A percentile compares a stretch with the other conserved stretches of the same genome.
Evolutionary conservation across 108 stramenopile genomes (phyloP).

Genomic region (Asterionellopsis glacialis): DNA sequence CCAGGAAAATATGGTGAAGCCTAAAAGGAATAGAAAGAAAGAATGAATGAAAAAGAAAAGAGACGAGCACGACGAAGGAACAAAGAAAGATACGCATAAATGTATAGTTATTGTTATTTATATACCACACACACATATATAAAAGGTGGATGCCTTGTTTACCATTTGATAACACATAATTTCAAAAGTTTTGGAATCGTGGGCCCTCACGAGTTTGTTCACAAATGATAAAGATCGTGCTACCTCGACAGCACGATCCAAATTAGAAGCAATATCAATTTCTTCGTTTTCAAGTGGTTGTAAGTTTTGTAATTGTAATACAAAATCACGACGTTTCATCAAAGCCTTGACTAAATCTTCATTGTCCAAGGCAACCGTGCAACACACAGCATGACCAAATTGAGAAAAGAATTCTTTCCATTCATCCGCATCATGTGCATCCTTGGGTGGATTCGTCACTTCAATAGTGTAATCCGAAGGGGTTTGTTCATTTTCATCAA

Average conservation of each 20-base stretch:
- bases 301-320: constrained; percentile 6
- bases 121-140: no score
- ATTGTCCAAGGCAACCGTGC: constrained; percentile 77
- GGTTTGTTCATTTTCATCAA: constrained; percentile 82
- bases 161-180: no score
- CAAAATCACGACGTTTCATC: constrained; percentile 31
- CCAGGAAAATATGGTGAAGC: no score
- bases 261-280: background rate
- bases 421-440: constrained; percentile 84
- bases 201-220: background rate
- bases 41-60: no score
- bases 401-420: constrained; percentile 75
- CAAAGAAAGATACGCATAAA: no score
- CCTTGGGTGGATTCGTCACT: constrained; percentile 73
- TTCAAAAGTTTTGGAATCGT: no score
- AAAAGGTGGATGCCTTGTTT: no score
- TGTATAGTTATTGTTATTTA: no score
- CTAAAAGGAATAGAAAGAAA: no score
- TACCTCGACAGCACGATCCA: constrained; percentile 1
- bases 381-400: constrained; percentile 42
- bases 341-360: constrained; percentile 61
- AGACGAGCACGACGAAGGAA: no score
- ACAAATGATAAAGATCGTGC: background rate
- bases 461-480: constrained; percentile 87
- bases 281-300: background rate